Evolutionary conservation across 805 yeast species (phyloP), one percentile per base, ranked within the genome.

Genomic region (Brettanomyces custersianus): DNA sequence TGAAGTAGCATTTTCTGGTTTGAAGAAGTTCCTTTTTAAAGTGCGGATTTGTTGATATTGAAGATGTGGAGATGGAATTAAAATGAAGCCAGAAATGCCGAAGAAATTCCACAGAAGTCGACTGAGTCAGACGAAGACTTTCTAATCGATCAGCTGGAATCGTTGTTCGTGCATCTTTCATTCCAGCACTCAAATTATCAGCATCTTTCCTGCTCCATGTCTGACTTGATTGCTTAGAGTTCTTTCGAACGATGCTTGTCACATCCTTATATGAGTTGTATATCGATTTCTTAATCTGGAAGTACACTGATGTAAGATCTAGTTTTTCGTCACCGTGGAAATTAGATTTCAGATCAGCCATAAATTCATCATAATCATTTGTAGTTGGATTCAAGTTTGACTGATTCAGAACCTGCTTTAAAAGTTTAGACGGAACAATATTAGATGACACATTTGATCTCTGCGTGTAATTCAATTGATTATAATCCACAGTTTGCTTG

Each of bases 31-130:
- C 58, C 4, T 39, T 32, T 38, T 56, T 55, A 37, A 56, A 57
- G 34, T 55, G 54, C 4, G 54, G 49, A 36, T 50, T 57, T 4
- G 55, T 47, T 6, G 51, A 39, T 4, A 52, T 48, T 1, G 59
- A 46, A 1, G 59, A 47, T 12, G 39, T 38, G n/a, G 56, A 45
- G 26, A 57, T 49, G 4, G 52, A 51, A 40, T 69, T 70, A 46
- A 72, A 72, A 50, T 75, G 78, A 1, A 68, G 51, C 81, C 88
- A 83, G 52, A 81, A 83, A 52, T 82, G 94, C 39, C 75, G 71
- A 28, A 83, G 56, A 51, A 82, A 83, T 53, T 82, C 94, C 25
- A 78, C 67, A 3, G 88, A 74, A 0, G 92, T 80, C 1, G 80
- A 72, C 51, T 83, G 88, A 12, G 80, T 66, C 29, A 80, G 55